A percentile compares a stretch with the other conserved stretches of the same genome.
phyloP scores from a whole-genome alignment of 371 early-diverging fungal genomes.

The Cokeromyces recurvatus region DNA sequence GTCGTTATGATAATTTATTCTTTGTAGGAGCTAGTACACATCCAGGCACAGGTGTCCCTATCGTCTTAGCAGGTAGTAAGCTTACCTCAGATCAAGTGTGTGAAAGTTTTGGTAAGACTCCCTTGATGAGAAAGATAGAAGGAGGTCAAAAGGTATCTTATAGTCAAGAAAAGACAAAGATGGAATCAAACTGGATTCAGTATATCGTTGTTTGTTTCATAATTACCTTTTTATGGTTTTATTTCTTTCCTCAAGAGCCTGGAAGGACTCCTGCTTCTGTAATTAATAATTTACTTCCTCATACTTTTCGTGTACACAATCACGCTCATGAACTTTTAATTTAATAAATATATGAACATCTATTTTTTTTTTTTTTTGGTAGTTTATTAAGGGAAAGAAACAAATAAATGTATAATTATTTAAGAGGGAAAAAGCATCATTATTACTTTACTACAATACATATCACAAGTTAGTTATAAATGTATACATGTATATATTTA shows the following conservation, averaged over 20 bases:
- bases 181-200: background rate
- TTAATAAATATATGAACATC: no score
- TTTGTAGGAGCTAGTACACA: constrained; percentile 62
- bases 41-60: constrained; percentile 69
- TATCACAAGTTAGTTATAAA: no score
- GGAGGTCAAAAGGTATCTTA: background rate
- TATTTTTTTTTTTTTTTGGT: no score
- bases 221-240: constrained; percentile 4
- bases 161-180: background rate
- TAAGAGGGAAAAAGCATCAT: no score
- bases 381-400: no score
- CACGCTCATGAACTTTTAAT: no score
- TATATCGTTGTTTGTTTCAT: background rate
- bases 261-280: constrained; percentile 30
- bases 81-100: constrained; percentile 47
- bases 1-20: constrained; percentile 51
- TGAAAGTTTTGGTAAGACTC: constrained; percentile 24
- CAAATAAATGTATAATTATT: no score
- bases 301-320: constrained; percentile 8
- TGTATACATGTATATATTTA: no score
- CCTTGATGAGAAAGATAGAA: constrained; percentile 16
- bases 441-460: no score
- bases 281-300: constrained; percentile 31
- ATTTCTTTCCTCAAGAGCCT: constrained; percentile 3
- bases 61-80: constrained; percentile 57